phyloP scores from a whole-genome alignment of 2,329 filamentous ascomycete genomes.

The Xylariomycetidae sp. region DNA sequence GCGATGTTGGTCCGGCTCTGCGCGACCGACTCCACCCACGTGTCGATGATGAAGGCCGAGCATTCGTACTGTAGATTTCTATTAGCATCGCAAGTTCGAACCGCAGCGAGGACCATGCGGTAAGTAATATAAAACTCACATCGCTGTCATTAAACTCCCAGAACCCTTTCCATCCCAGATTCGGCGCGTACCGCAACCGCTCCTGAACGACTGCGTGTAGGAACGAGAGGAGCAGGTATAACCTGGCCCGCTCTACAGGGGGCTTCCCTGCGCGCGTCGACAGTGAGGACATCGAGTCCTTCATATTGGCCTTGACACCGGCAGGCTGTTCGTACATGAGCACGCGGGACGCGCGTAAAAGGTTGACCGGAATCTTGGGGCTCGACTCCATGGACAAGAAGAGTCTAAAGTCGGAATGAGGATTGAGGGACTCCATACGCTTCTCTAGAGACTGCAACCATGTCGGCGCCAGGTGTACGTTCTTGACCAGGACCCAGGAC shows the following conservation, averaged over 20 bases:
- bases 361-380: conserved; percentile 92
- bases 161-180: conserved; percentile 94
- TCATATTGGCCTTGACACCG: conserved; percentile 96
- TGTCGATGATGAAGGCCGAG: conserved; percentile 91
- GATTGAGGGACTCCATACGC: conserved; percentile 90
- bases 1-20: conserved; percentile 88
- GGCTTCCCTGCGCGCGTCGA: conserved; percentile 71
- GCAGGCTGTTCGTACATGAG: conserved; percentile 98
- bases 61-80: conserved; percentile 76
- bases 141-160: conserved; percentile 99
- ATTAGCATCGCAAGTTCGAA: conserved; percentile 17
- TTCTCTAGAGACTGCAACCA: conserved; percentile 98
- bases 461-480: conserved; percentile 90
- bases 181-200: conserved; percentile 87
- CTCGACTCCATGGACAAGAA: conserved; percentile 99
- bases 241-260: conserved; percentile 82
- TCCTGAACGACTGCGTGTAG: conserved; percentile 95
- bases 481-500: conserved; percentile 97
- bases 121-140: conserved; percentile 56
- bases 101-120: not conserved
- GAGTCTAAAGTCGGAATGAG: conserved; percentile 85
- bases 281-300: conserved; percentile 85
- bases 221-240: conserved; percentile 91
- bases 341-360: conserved; percentile 87
- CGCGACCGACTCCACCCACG: conserved; percentile 81